Base-by-base conservation (phyloP, 2,329 filamentous ascomycete species). In the Berkeleyomyces basicola region DNA sequence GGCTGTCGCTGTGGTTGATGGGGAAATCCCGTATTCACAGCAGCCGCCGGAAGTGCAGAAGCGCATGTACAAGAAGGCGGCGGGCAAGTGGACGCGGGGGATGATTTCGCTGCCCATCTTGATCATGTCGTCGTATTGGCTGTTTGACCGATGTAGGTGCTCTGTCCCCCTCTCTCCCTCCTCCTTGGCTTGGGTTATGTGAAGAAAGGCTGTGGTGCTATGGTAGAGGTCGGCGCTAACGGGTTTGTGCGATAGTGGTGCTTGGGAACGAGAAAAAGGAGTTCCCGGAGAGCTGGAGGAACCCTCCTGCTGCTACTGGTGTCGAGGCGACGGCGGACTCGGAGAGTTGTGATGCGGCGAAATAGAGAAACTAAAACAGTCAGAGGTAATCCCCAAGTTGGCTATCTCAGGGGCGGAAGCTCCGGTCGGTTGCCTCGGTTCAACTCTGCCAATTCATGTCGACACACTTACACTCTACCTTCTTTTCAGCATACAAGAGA, bases 121-220 rank as follows among this genome's bases (percentile, higher is more conserved):
- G 16, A 61, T 64, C 7, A 47, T 62, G n/a, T 62, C 59, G 16
- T 64, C 59, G 40, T 62, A 64, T 43, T 64, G 55, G 63, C 61
- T 62, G 51, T 62, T 47, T 49, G 61, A 62, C 31, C 51, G 61
- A 3, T 58, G 61, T 62, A 43, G 58, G 61, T 62, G 5, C 14
- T 7, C 23, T 44, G 7, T n/a, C 5, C 10, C 14, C 39, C 16
- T 43, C 16, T 61, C 16, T 40, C 9, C 7, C n/a, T 33, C 9
- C 7, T 9, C 16, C 7, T 16, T 16, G 7, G 36, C 36, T 16
- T 16, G 3, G 16, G 11, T 51, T 3, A 9, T 51, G 47, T 31
- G 47, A n/a, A 16, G 7, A 14, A 3, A 51, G 3, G 7, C 10
- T n/a, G 5, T 51, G n/a, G 55, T 58, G 33, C 36, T 39, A 14